These are phyloP conservation scores for Agapanthus africanus DNA, from an alignment of 106 monocot species.

Conservation along the genomic window DNA sequence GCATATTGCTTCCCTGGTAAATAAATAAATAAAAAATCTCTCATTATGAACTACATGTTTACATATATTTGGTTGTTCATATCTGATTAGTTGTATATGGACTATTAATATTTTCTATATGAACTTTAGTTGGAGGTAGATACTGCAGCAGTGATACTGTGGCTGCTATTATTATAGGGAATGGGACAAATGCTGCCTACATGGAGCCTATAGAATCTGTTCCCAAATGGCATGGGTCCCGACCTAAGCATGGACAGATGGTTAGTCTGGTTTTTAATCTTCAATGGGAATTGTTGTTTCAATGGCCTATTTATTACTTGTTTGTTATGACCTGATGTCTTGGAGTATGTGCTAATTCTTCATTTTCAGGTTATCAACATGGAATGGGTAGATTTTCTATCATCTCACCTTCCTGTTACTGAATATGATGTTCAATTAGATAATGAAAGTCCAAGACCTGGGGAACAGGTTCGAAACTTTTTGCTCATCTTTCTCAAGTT, in stretches of 20 bases:
- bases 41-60: not conserved
- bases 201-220: slow-evolving; percentile 63
- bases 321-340: not conserved
- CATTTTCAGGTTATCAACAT: slow-evolving; percentile 68
- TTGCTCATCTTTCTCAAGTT: not conserved
- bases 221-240: slow-evolving; percentile 73
- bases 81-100: not conserved
- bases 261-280: slow-evolving; percentile 23
- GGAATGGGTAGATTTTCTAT: slow-evolving; percentile 92
- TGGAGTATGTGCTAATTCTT: not conserved
- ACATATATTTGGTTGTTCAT: not conserved
- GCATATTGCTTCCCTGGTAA: slow-evolving; percentile 12
- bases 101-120: slow-evolving; percentile 4
- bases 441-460: slow-evolving; percentile 63
- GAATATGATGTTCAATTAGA: slow-evolving; percentile 62
- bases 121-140: slow-evolving; percentile 74
- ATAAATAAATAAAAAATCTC: not conserved
- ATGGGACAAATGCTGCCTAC: slow-evolving; percentile 93
- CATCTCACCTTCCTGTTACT: slow-evolving; percentile 61
- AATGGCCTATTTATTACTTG: not conserved
- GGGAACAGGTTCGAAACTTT: slow-evolving; percentile 56
- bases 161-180: slow-evolving; percentile 79
- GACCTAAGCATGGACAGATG: slow-evolving; percentile 70
- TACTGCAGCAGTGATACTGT: slow-evolving; percentile 62
- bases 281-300: not conserved